Conservation (phyloP, 306 rosid genomes). For the Prunus campanulata region DNA sequence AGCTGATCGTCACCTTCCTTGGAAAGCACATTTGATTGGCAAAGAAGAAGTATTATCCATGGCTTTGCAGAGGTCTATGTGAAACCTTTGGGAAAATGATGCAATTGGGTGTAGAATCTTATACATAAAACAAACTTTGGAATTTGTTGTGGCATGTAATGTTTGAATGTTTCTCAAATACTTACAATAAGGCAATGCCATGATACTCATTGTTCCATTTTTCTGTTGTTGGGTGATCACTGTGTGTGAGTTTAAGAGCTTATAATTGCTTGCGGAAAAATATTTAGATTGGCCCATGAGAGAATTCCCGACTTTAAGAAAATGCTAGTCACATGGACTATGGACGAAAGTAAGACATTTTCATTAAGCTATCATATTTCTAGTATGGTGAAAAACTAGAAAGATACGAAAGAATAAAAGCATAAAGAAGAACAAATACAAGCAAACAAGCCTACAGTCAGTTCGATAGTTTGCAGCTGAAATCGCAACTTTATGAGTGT, state of each 20-base stretch:
- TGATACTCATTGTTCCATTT: not conserved
- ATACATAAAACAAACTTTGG: not conserved
- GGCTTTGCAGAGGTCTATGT: not conserved
- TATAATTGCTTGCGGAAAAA: too few relatives aligned
- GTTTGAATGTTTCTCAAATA: not conserved
- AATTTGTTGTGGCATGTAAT: not conserved
- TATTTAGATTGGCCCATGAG: not conserved
- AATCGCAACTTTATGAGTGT: conserved; percentile 15
- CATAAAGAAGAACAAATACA: conserved; percentile 1
- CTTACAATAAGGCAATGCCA: not conserved
- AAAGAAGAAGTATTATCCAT: too few relatives aligned
- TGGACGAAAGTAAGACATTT: too few relatives aligned
- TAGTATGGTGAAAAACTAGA: conserved; percentile 35
- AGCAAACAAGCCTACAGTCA: conserved; percentile 33
- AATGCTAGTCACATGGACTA: too few relatives aligned
- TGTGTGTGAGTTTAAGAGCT: too few relatives aligned
- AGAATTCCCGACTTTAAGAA: not conserved
- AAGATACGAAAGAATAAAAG: conserved; percentile 31
- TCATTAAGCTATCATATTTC: conserved; percentile 43
- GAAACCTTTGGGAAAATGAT: not conserved
- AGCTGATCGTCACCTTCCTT: conserved; percentile 61
- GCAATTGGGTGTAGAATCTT: not conserved
- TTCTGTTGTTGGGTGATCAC: not conserved
- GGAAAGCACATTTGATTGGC: conserved; percentile 44
- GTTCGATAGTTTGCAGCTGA: conserved; percentile 32